Percentiles rank a stretch among this genome's conserved stretches.
Evolutionary conservation across 352 stramenopile species (phyloP).

Genomic region (Pythium pyrilobum): DNA sequence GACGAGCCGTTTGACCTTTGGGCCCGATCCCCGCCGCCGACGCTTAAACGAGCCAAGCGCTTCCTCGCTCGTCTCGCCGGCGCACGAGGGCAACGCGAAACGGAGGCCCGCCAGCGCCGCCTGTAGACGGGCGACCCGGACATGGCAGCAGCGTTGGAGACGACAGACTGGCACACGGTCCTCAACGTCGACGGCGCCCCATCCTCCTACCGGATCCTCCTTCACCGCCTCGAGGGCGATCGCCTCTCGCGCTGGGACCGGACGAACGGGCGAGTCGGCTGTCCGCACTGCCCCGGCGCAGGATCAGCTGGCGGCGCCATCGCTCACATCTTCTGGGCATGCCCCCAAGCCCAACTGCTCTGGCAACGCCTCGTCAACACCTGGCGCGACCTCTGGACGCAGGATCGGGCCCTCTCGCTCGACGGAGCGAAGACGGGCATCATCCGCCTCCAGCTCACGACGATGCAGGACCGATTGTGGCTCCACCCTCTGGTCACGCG

Average conservation of each 20-base stretch:
- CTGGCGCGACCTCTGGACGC: neutral
- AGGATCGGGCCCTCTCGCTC: neutral
- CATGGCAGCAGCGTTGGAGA: neutral
- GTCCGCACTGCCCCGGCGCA: neutral
- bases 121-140: too few species aligned
- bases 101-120: too few species aligned
- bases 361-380: neutral
- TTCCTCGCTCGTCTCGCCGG: too few species aligned
- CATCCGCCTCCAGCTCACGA: neutral
- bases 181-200: neutral
- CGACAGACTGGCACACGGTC: neutral
- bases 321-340: neutral
- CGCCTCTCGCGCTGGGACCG: neutral
- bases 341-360: neutral
- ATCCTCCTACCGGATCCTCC: neutral
- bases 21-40: too few species aligned
- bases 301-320: neutral
- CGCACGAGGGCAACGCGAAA: too few species aligned
- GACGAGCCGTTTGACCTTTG: neutral
- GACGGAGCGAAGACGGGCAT: neutral
- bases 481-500: neutral
- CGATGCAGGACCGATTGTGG: neutral
- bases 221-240: neutral
- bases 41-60: too few species aligned
- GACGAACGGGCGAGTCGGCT: neutral